Evolutionary conservation across 768 basidiomycete species (phyloP).

Genomic region (Collybiopsis luxurians): DNA sequence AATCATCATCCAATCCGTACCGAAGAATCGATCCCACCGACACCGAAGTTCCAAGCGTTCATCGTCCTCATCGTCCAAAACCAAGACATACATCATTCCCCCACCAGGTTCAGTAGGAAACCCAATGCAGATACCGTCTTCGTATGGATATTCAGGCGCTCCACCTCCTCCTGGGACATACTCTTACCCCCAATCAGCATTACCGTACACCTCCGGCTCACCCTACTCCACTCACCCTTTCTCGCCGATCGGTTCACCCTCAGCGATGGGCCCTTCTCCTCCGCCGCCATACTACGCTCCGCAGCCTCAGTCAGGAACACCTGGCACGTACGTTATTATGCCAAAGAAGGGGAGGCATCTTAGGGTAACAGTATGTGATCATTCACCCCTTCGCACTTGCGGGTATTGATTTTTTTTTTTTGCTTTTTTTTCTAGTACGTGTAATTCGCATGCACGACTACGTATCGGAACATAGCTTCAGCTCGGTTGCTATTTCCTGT

Average conservation of each 20-base stretch:
- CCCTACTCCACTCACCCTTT: neutral
- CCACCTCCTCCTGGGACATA: constrained; percentile 1
- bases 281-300: neutral
- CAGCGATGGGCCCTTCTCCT: neutral
- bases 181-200: neutral
- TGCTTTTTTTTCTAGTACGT: neutral
- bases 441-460: neutral
- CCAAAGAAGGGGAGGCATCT: neutral
- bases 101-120: neutral
- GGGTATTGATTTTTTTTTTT: neutral
- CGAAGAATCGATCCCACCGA: constrained; percentile 3
- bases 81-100: neutral
- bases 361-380: constrained; percentile 1
- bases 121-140: neutral
- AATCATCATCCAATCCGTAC: constrained; percentile 1
- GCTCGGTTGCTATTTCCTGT: too few relatives aligned
- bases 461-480: too few relatives aligned
- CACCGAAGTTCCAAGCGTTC: constrained; percentile 1
- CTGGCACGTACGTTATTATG: neutral
- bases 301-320: neutral
- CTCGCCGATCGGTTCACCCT: neutral
- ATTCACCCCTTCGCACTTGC: neutral
- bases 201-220: neutral
- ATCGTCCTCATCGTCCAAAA: neutral
- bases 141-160: neutral